A percentile compares a stretch with the other conserved stretches of the same genome.
Conservation (phyloP, 2,329 filamentous ascomycete genomes). For the Alternaria sp. region DNA sequence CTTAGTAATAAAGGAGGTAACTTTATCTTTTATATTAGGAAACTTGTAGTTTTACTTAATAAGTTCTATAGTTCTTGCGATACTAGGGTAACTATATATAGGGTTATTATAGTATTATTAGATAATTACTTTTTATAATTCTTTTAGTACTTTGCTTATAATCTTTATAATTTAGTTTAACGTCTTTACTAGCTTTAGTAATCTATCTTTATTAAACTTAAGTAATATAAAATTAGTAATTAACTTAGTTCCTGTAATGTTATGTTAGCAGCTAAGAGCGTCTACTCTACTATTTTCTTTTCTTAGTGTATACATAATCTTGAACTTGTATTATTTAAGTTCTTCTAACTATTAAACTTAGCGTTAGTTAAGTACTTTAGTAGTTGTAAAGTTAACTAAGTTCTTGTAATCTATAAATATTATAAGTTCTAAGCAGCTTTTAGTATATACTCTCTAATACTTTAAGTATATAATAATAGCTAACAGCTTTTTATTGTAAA, state of each 20-base stretch:
- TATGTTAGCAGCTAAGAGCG: not conserved
- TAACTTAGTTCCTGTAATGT: not conserved
- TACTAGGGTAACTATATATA: no score
- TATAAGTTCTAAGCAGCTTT: slow-evolving; percentile 24
- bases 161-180: no score
- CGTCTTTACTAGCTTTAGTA: accelerated
- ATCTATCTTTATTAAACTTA: no score
- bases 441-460: slow-evolving; percentile 24
- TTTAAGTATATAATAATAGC: slow-evolving; percentile 41
- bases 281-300: not conserved
- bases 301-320: not conserved
- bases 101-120: no score
- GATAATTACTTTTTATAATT: no score
- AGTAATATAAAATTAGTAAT: accelerated
- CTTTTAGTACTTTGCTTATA: no score
- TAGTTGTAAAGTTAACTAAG: slow-evolving; percentile 41
- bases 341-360: slow-evolving; percentile 31
- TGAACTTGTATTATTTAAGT: not conserved
- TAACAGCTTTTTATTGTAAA: slow-evolving; percentile 49
- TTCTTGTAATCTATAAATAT: slow-evolving; percentile 43
- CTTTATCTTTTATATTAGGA: slow-evolving; percentile 4
- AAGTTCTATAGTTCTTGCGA: not conserved
- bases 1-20: slow-evolving; percentile 6
- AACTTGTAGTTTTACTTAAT: slow-evolving; percentile 10
- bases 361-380: slow-evolving; percentile 33